Base-by-base conservation (phyloP, 805 yeast genomes). In the Starmerella etchellsii region DNA sequence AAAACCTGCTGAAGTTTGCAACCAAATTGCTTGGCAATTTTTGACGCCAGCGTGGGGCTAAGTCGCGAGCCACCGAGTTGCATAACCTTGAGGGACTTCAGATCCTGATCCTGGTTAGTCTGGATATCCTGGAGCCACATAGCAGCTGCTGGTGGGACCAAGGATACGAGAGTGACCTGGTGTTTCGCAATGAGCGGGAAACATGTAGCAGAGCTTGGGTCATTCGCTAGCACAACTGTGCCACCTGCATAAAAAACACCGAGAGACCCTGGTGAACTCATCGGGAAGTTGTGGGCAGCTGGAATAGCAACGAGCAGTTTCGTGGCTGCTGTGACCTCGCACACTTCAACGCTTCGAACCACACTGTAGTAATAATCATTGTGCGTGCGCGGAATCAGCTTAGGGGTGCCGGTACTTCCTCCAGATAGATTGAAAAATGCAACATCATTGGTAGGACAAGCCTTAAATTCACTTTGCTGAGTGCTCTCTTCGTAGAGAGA, bases 311-410 rank as follows among this genome's bases (percentile, higher is more conserved):
- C 30, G 7, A 45, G 28, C 19, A 21, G 36, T 8, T 36, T 25
- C 13, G 46, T 42, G 5, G 18, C 11, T 15, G 16, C 25, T 21
- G 28, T 30, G 22, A 45, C 34, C 14, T 23, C 9, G 37, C 48
- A 45, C n/a, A 45, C 37, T 15, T 34, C 43, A 3, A 30, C 44
- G 16, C 48, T 45, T 9, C 34, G 41, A 7, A 40, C 27, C 15
- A 42, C 45, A 22, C 48, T 45, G 28, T 45, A 45, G 28, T 39
- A 42, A 24, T 45, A 45, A 23, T 45, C 48, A 25, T 45, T 42
- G 32, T 45, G 48, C 3, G 48, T 45, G 3, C 48, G 43, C 20
- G 48, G 48, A 20, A 45, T 45, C 14, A 45, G 43, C 28, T 45
- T 45, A 1, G 48, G 48, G 0, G 48, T 45, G 5, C 48, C 48